Evolutionary conservation across 179 eudicot species (phyloP).

Genomic region (Beta macrorhiza): DNA sequence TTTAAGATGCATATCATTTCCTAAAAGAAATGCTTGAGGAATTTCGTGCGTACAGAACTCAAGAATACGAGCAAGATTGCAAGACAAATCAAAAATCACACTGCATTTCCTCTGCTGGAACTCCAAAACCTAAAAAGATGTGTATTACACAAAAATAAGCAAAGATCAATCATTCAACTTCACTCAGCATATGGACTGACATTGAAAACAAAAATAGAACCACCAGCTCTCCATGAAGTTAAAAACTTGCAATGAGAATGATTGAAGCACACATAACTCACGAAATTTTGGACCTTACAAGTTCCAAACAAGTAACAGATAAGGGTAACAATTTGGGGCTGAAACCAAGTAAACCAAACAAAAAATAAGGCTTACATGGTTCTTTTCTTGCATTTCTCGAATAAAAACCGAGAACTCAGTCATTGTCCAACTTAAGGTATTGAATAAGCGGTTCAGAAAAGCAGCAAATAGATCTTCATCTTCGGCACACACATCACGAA

Average conservation of each 20-base stretch:
- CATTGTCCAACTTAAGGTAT: constrained; percentile 95
- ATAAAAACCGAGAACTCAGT: constrained; percentile 90
- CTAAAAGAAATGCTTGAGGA: constrained; percentile 84
- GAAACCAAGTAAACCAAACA: too few relatives aligned
- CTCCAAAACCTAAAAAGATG: constrained; percentile 56
- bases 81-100: constrained; percentile 83
- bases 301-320: too few relatives aligned
- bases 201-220: neutral
- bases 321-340: too few relatives aligned
- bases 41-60: constrained; percentile 83
- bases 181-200: neutral
- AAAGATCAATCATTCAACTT: neutral
- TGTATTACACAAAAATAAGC: neutral
- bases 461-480: constrained; percentile 74
- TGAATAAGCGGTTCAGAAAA: constrained; percentile 83
- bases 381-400: constrained; percentile 85
- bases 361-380: constrained; percentile 45
- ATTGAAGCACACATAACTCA: neutral
- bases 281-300: neutral
- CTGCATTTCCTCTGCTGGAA: constrained; percentile 81
- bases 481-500: constrained; percentile 67
- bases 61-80: constrained; percentile 91
- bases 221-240: neutral
- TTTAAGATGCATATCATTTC: constrained; percentile 78
- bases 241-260: neutral